Conservation (phyloP, 208 protist species). For the Leptomonas pyrrhocoris region DNA sequence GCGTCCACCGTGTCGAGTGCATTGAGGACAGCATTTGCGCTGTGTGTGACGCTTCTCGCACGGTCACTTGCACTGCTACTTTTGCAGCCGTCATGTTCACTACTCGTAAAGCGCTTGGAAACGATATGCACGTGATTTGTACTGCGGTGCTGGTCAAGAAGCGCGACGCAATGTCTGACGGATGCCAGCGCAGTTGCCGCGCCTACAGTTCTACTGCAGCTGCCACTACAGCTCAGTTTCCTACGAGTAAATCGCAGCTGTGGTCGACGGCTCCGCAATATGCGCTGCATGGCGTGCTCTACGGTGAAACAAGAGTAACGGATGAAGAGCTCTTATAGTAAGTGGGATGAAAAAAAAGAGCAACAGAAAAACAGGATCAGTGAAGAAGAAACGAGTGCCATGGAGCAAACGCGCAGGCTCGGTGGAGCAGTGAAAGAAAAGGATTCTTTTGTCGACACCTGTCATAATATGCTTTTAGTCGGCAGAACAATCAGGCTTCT, state of each 20-base stretch:
- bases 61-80: not conserved
- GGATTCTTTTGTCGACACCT: no score
- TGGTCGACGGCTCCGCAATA: not conserved
- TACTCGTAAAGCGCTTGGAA: not conserved
- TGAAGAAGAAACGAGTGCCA: no score
- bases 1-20: no score
- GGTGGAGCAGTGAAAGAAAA: no score
- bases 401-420: no score
- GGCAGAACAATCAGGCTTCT: no score
- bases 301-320: no score
- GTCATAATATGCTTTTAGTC: no score
- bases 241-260: not conserved
- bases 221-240: not conserved
- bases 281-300: not conserved
- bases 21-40: no score
- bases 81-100: not conserved
- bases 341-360: not conserved
- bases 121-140: not conserved
- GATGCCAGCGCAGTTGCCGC: not conserved
- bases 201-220: not conserved
- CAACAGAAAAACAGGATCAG: slow-evolving; percentile 4
- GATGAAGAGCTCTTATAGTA: no score
- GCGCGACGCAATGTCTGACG: not conserved
- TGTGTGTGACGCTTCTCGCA: no score
- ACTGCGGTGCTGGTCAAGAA: not conserved